Evolutionary conservation across 495 filamentous ascomycete species (phyloP).

Genomic region (Daldinia loculata): DNA sequence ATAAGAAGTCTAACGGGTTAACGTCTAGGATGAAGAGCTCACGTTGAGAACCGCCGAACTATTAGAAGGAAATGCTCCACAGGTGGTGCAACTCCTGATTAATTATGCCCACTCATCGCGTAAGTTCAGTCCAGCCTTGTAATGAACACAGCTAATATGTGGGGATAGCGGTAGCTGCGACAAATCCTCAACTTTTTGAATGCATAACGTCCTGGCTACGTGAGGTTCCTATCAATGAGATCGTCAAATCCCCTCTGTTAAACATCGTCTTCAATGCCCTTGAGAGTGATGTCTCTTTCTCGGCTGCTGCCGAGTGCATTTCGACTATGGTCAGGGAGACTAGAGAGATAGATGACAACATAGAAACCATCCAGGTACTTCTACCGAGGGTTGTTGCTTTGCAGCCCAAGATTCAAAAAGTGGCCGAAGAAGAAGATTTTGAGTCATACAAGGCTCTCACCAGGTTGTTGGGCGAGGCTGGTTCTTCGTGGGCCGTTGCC

Average conservation of each 20-base stretch:
- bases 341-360: constrained; percentile 86
- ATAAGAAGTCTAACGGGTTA: constrained; percentile 62
- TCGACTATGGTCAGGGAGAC: constrained; percentile 93
- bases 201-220: constrained; percentile 97
- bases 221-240: constrained; percentile 82
- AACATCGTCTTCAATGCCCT: constrained; percentile 81
- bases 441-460: constrained; percentile 90
- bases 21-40: constrained; percentile 90
- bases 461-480: constrained; percentile 89
- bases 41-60: constrained; percentile 81
- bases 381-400: constrained; percentile 84
- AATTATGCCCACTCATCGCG: constrained; percentile 91
- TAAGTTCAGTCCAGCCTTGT: constrained; percentile 54
- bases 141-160: constrained; percentile 30
- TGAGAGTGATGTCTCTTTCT: constrained; percentile 77
- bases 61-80: constrained; percentile 85
- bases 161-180: constrained; percentile 67
- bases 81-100: constrained; percentile 84
- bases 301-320: constrained; percentile 91
- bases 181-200: constrained; percentile 89
- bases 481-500: constrained; percentile 90
- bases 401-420: constrained; percentile 76
- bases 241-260: constrained; percentile 87
- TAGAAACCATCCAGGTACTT: constrained; percentile 81
- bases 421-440: constrained; percentile 85